phyloP scores from a whole-genome alignment of 345 rosid genomes.

The Litchi chinensis region DNA sequence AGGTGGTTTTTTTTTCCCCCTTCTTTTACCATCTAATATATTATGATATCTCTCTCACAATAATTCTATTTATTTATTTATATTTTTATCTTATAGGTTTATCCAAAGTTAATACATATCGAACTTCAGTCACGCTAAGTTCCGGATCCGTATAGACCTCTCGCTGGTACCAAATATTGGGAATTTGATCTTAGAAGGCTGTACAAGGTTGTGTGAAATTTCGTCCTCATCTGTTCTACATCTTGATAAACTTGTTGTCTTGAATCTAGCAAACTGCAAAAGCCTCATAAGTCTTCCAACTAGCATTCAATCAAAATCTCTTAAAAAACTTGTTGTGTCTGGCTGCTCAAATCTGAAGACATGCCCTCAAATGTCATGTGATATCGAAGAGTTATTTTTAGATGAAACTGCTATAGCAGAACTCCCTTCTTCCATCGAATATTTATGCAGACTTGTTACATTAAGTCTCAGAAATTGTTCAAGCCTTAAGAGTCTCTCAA shows the following conservation, averaged over 20 bases:
- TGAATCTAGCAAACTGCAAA: no score
- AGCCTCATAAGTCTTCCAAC: conserved; percentile 20
- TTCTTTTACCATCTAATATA: no score
- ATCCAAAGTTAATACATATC: conserved; percentile 25
- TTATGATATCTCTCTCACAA: no score
- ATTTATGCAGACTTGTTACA: no score
- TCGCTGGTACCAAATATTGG: neutral
- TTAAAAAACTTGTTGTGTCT: no score
- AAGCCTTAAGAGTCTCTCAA: no score
- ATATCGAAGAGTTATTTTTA: conserved; percentile 27
- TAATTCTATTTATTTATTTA: neutral
- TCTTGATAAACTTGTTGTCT: no score
- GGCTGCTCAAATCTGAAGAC: neutral
- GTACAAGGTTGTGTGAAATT: no score
- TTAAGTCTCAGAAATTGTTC: no score
- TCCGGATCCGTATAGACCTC: neutral
- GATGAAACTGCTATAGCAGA: conserved; percentile 32
- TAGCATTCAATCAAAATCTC: neutral
- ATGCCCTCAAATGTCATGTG: conserved; percentile 25
- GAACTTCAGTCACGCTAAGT: neutral
- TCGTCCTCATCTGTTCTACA: no score
- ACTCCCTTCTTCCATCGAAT: no score
- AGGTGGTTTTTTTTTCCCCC: neutral
- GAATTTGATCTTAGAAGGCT: neutral
- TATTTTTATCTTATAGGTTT: conserved; percentile 24